phyloP scores from a whole-genome alignment of 179 eudicot species.

The Beta lomatogona region DNA sequence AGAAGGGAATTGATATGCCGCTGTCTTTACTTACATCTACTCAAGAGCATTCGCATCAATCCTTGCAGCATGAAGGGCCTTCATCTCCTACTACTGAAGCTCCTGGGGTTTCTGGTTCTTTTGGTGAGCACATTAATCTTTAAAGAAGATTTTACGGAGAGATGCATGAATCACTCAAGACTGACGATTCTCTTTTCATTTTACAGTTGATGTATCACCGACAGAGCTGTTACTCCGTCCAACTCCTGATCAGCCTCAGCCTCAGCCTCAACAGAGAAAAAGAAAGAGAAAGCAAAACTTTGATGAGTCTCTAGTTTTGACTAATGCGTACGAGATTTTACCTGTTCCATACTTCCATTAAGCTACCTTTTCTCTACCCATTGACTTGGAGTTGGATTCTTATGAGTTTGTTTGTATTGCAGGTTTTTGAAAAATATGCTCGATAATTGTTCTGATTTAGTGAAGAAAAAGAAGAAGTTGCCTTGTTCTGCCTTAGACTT shows the following conservation, averaged over 20 bases:
- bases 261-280: slow-evolving; percentile 32
- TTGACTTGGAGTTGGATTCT: slow-evolving; percentile 2
- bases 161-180: neutral
- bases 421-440: slow-evolving; percentile 54
- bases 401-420: slow-evolving; percentile 20
- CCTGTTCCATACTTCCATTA: neutral
- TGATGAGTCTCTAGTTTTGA: slow-evolving; percentile 48
- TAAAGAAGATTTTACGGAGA: neutral
- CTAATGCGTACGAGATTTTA: slow-evolving; percentile 46
- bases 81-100: slow-evolving; percentile 34
- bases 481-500: slow-evolving; percentile 53
- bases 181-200: neutral
- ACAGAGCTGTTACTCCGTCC: slow-evolving; percentile 40
- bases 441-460: slow-evolving; percentile 39
- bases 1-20: slow-evolving; percentile 37
- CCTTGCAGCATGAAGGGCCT: slow-evolving; percentile 38
- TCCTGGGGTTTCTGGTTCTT: slow-evolving; percentile 27
- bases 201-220: slow-evolving; percentile 41
- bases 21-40: slow-evolving; percentile 21
- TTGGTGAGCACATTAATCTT: slow-evolving; percentile 42
- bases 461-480: slow-evolving; percentile 44
- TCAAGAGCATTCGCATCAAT: slow-evolving; percentile 31
- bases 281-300: slow-evolving; percentile 48
- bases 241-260: slow-evolving; percentile 33
- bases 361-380: neutral